Evolutionary conservation across 2,329 filamentous ascomycete genomes (phyloP).

Genomic region (Colletotrichum limetticola): DNA sequence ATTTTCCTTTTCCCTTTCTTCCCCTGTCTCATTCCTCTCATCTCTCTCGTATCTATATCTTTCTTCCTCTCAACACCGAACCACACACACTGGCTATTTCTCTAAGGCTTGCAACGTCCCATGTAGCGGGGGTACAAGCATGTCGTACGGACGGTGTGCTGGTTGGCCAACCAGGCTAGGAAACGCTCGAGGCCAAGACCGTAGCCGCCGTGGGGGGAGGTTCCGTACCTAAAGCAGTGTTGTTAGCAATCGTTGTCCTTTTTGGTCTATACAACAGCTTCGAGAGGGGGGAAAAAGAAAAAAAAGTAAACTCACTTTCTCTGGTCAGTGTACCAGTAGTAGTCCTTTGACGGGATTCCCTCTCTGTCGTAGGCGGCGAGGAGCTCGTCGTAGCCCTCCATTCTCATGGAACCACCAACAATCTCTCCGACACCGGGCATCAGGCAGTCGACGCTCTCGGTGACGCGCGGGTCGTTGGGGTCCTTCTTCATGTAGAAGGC

Average conservation of each 20-base stretch:
- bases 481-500: slow-evolving; percentile 99
- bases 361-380: slow-evolving; percentile 89
- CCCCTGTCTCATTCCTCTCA: background rate
- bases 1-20: background rate
- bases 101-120: slow-evolving; percentile 80
- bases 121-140: slow-evolving; percentile 86
- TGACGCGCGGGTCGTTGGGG: slow-evolving; percentile 80
- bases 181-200: slow-evolving; percentile 89
- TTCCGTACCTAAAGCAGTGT: slow-evolving; percentile 75
- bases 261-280: background rate
- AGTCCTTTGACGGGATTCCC: slow-evolving; percentile 83
- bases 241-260: background rate
- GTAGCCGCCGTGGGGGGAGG: slow-evolving; percentile 91
- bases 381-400: slow-evolving; percentile 89
- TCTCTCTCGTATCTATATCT: background rate
- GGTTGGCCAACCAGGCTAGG: slow-evolving; percentile 72
- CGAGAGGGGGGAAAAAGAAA: background rate
- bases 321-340: slow-evolving; percentile 99
- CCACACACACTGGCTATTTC: background rate
- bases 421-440: slow-evolving; percentile 98
- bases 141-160: slow-evolving; percentile 72
- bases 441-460: slow-evolving; percentile 86
- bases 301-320: slow-evolving; percentile 74
- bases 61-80: background rate
- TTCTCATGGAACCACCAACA: slow-evolving; percentile 96